These are phyloP conservation scores for Metschnikowia koreensis DNA, from an alignment of 805 yeast genomes.

Conservation along the genomic window DNA sequence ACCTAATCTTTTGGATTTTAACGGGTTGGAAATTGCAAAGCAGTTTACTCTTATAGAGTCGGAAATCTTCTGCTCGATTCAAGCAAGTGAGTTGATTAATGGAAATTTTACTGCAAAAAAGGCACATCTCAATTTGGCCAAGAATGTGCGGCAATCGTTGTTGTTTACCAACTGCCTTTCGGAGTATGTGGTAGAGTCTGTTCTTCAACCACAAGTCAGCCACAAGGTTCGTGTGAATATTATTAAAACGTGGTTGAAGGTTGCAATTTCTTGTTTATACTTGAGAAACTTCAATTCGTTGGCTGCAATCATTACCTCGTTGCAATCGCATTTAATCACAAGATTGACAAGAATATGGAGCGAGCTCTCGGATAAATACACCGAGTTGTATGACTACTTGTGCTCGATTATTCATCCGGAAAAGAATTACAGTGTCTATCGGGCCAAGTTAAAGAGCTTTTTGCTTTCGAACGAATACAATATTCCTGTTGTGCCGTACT, in stretches of 20 bases:
- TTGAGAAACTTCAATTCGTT: constrained; percentile 74
- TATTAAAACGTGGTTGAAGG: constrained; percentile 68
- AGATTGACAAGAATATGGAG: constrained; percentile 62
- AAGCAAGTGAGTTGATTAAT: constrained; percentile 63
- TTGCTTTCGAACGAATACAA: constrained; percentile 47
- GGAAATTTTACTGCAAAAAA: constrained; percentile 62
- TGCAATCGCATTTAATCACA: constrained; percentile 70
- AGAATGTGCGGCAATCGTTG: constrained; percentile 60
- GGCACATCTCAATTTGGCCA: constrained; percentile 56
- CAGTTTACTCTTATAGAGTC: constrained; percentile 75
- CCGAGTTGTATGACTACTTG: constrained; percentile 60
- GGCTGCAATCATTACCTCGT: constrained; percentile 73
- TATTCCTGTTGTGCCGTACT: constrained; percentile 73
- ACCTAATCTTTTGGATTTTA: constrained; percentile 53
- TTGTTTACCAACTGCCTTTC: constrained; percentile 70
- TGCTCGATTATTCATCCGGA: constrained; percentile 71
- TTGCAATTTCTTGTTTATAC: constrained; percentile 69
- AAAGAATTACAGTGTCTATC: constrained; percentile 67
- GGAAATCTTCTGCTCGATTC: constrained; percentile 58
- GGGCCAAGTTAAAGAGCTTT: constrained; percentile 59
- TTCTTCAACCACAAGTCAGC: constrained; percentile 51
- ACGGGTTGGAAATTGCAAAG: constrained; percentile 73
- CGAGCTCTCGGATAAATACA: constrained; percentile 55
- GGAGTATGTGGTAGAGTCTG: constrained; percentile 68
- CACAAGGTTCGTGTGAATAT: constrained; percentile 52